Base-by-base conservation (phyloP, 2,329 filamentous ascomycete genomes). In the Exophiala xenobiotica region DNA sequence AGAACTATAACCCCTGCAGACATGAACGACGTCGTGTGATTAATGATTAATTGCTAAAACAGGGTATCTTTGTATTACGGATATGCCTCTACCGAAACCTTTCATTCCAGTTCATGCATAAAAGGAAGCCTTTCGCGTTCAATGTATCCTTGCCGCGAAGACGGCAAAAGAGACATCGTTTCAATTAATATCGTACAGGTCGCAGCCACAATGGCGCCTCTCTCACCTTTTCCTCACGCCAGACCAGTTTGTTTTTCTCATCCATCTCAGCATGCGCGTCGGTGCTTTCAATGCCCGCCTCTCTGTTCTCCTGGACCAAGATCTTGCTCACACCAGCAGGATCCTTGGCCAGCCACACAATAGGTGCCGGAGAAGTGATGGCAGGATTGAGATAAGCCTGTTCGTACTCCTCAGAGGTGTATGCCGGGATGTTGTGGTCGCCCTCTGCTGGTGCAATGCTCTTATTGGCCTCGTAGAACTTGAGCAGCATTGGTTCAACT, bases 301-400 rank as follows among this genome's bases (percentile, higher is more conserved):
- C 78, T 60, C 77, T 75, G 1, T 87, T 89, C 57, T 90, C 85
- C n/a, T 76, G 74, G 26, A 93, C 76, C 68, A 95, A 89, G 64
- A 91, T 85, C 58, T 77, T 78, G 47, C 85, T 89, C 29, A 95
- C 80, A 3, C 89, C 87, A 41, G 83, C 82, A 1, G 77, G 70
- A 64, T 96, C 90, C 49, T 80, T 76, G 0, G 90, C 89, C 20
- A 96, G 87, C 90, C 90, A 95, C 3, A 95, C 72, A 27, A 86
- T 74, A 0, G 87, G 87, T 3, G 79, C 72, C 45, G 75, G 60
- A 53, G 80, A 77, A 9, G 71, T 79, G 60, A 92, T 78, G 0
- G 86, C 81, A 0, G 89, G 88, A 58, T 90, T 83, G 65, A 80
- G 81, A 68, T 89, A 92, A 0, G 87, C 90, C 27, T 86, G 78